These are phyloP conservation scores for Umbelopsis sp. DNA, from an alignment of 192 early-diverging fungal species.

Conservation along the genomic window DNA sequence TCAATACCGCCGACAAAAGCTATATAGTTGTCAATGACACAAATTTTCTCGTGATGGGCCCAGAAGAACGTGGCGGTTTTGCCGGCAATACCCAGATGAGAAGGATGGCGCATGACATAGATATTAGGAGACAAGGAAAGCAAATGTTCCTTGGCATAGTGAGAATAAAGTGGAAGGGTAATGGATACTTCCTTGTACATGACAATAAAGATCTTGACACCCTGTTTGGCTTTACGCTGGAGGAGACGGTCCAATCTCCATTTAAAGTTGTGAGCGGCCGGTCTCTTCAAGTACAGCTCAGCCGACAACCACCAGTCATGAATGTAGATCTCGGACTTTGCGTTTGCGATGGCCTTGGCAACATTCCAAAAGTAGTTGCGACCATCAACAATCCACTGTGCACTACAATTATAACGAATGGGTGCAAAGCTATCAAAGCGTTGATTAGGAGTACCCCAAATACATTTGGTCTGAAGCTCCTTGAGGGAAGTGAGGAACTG, in stretches of 20 bases:
- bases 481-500: slow-evolving; percentile 64
- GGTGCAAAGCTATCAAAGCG: slow-evolving; percentile 79
- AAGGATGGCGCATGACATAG: slow-evolving; percentile 77
- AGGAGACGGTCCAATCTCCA: slow-evolving; percentile 75
- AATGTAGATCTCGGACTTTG: slow-evolving; percentile 70
- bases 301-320: slow-evolving; percentile 81
- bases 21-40: slow-evolving; percentile 75
- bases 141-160: slow-evolving; percentile 72
- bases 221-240: slow-evolving; percentile 79
- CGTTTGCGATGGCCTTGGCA: slow-evolving; percentile 69
- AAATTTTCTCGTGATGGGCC: slow-evolving; percentile 85
- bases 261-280: slow-evolving; percentile 62
- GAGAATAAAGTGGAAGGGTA: slow-evolving; percentile 70
- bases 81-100: slow-evolving; percentile 68
- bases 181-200: slow-evolving; percentile 78
- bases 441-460: slow-evolving; percentile 50
- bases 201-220: slow-evolving; percentile 80
- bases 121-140: slow-evolving; percentile 73
- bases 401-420: slow-evolving; percentile 58
- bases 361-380: slow-evolving; percentile 74
- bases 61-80: slow-evolving; percentile 69
- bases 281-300: slow-evolving; percentile 71
- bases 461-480: slow-evolving; percentile 51
- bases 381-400: slow-evolving; percentile 77
- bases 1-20: slow-evolving; percentile 86